Percentiles rank a stretch among this genome's conserved stretches.
Evolutionary conservation across 495 filamentous ascomycete species (phyloP).

Genomic region (Trichoderma virens): DNA sequence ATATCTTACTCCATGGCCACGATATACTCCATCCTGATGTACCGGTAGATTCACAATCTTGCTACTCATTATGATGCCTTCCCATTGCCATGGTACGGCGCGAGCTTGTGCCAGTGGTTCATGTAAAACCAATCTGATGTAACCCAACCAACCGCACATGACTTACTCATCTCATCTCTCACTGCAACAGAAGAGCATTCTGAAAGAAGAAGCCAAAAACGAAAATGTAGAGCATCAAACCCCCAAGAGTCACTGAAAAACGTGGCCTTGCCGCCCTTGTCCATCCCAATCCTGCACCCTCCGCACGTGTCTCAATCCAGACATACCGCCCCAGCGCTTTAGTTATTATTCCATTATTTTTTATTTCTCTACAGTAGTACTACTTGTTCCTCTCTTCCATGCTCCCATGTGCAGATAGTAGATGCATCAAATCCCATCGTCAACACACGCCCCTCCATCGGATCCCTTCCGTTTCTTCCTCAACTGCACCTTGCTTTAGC

Average conservation of each 20-base stretch:
- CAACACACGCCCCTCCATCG: not conserved
- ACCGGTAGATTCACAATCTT: too few relatives aligned
- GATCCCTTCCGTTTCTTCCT: not conserved
- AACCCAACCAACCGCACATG: not conserved
- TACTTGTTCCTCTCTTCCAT: not conserved
- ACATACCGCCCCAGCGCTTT: too few relatives aligned
- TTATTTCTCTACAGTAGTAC: too few relatives aligned
- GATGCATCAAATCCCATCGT: not conserved
- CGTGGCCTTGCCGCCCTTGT: not conserved
- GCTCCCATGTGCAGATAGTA: not conserved
- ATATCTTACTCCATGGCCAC: not conserved
- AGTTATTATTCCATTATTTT: too few relatives aligned
- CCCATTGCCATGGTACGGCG: too few relatives aligned
- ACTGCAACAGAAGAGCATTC: not conserved
- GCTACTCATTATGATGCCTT: too few relatives aligned
- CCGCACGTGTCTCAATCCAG: not conserved
- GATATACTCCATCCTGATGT: not conserved
- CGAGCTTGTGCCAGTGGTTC: too few relatives aligned
- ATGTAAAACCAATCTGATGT: too few relatives aligned
- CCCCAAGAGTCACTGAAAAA: conserved; percentile 1
- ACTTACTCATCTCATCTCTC: not conserved
- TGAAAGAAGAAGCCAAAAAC: not conserved
- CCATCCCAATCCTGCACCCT: conserved; percentile 1
- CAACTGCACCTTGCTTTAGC: not conserved
- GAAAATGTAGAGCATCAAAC: not conserved